Evolutionary conservation across 192 early-diverging fungal genomes (phyloP), one percentile per base, ranked within the genome.

Genomic region (Mortierella alpina): DNA sequence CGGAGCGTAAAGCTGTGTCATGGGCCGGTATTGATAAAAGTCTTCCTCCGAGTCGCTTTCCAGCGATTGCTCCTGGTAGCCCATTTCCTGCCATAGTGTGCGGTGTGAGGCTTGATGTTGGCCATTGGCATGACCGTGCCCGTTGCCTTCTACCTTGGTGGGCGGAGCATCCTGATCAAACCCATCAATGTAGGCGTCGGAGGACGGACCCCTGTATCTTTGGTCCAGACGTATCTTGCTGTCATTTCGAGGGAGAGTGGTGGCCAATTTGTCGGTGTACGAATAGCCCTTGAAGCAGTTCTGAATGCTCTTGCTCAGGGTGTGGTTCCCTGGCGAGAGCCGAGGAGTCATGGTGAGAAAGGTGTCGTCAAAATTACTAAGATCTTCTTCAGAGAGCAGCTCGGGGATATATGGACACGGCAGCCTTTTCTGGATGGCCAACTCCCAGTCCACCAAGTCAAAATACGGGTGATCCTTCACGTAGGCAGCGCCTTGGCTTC

Each of bases 391-490:
- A 9, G 86, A 87, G 15, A 68, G 42, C 23, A 94, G 81, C 41
- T 84, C 84, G 23, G 95, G 95, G 12, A 88, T 80, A 59, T 91
- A 96, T 1, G 92, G 89, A 11, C 94, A 90, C 5, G 83, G 51
- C 15, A 91, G 76, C 52, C 85, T 75, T 40, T 88, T 82, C 15
- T 91, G 60, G 44, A 90, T 75, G 40, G 95, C 89, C 23, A 88
- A 84, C 18, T 93, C 88, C 94, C 94, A 97, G 68, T 93, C 85
- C 22, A 95, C 84, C 18, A 70, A 75, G 39, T 75, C 72, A 75
- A 97, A 97, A 64, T 92, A 96, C 1, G 89, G 85, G 72, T 96
- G 95, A 14, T 63, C 46, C 65, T 93, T 94, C 55, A 97, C 90
- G 9, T 93, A 88, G 5, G 76, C 76, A 0, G 84, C 85, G 41